Evolutionary conservation across 2,329 filamentous ascomycete genomes (phyloP).

Genomic region (Neodidymelliopsis sp.): DNA sequence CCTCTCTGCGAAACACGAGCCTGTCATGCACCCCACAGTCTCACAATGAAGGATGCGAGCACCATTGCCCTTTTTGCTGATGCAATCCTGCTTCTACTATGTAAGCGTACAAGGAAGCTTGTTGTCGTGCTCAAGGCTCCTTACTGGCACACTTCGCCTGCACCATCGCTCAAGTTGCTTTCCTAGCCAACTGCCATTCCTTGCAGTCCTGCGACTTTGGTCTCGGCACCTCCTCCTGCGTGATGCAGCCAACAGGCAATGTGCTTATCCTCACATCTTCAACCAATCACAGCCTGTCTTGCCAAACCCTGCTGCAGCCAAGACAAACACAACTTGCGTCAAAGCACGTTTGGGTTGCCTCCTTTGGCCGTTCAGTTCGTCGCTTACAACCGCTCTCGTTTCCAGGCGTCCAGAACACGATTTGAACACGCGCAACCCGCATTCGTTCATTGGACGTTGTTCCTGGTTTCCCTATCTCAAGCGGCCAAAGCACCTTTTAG

Average conservation of each 20-base stretch:
- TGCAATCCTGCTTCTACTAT: background rate
- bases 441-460: slow-evolving; percentile 16
- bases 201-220: slow-evolving; percentile 11
- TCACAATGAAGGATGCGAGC: slow-evolving; percentile 21
- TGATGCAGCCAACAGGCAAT: slow-evolving; percentile 34
- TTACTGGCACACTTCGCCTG: slow-evolving; percentile 20
- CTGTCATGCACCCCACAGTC: slow-evolving; percentile 5
- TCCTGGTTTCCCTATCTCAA: slow-evolving; percentile 1
- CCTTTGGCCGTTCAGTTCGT: slow-evolving; percentile 28
- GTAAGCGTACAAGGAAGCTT: slow-evolving; percentile 6
- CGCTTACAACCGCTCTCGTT: slow-evolving; percentile 35
- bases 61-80: slow-evolving; percentile 7
- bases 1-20: slow-evolving; percentile 4
- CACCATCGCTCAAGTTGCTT: slow-evolving; percentile 31
- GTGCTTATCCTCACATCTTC: background rate
- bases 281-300: slow-evolving; percentile 21
- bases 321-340: slow-evolving; percentile 37
- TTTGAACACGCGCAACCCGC: slow-evolving; percentile 13
- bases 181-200: slow-evolving; percentile 5
- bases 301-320: slow-evolving; percentile 39
- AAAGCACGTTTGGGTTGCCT: slow-evolving; percentile 41
- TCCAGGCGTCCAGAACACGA: slow-evolving; percentile 22
- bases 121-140: slow-evolving; percentile 3
- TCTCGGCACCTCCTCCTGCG: slow-evolving; percentile 41
- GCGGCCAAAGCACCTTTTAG: slow-evolving; percentile 12